Base-by-base conservation (phyloP, 441 rosid genomes). In the Populus tomentosa region DNA sequence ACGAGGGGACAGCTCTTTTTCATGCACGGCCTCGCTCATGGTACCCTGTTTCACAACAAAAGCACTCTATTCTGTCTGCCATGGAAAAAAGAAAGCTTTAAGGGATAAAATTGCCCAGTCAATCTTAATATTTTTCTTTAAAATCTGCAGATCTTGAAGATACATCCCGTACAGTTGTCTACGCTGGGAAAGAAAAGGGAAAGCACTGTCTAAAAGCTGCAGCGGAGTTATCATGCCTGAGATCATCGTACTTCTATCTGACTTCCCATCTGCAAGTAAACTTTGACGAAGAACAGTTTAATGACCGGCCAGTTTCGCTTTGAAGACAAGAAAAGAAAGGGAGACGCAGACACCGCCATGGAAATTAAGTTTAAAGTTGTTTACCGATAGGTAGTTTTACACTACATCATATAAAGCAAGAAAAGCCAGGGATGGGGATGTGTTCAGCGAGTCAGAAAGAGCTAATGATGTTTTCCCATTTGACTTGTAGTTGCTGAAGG, bases 381-480 rank as follows among this genome's bases (percentile, higher is more conserved):
- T 14, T 14, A 5, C 56, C 56, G 13, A 14, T 14, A 5, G 6
- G 1, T 46, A 14, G 56, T 14, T 5, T 46, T 46, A 46, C 56
- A 46, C 20, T 1, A 5, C 56, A 46, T 4, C 20, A 46, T 46
- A 1, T 4, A 46, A 46, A 46, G 20, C 7, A 14, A 0, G 16
- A 46, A 46, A 14, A 46, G 5, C 56, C 56, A 46, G 56, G 20
- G 56, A 14, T 13, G 56, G 56, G 4, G 50, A 40, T 10, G 56
- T 14, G 56, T 13, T 4, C 13, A 13, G 56, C 13, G 71, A 38
- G 72, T 69, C 24, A 74, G 67, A 63, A 61, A 11, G 13, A 30
- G 76, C 3, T 7, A 80, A 80, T 72, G 78, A 38, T 32, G 62
- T 66, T 0, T 76, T 8, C 56, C 67, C 1, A 50, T 14, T 53